Evolutionary conservation across 495 filamentous ascomycete genomes (phyloP).

Genomic region (Cladorrhinum samala): DNA sequence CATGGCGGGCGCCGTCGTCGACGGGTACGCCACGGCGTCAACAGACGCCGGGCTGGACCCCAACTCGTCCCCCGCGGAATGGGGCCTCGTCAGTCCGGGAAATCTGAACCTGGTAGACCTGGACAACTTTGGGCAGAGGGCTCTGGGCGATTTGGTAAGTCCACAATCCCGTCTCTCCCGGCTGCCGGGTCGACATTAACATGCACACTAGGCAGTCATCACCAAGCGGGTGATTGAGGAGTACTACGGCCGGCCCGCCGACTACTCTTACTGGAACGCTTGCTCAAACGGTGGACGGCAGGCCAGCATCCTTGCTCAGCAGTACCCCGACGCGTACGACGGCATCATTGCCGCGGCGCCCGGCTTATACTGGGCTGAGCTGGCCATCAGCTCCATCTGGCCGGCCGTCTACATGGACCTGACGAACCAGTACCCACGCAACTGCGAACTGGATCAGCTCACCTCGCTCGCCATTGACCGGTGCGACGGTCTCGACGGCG

Average conservation of each 20-base stretch:
- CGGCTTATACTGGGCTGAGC: conserved; percentile 28
- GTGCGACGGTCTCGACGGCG: conserved; percentile 36
- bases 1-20: conserved; percentile 25
- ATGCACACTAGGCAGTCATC: conserved; percentile 29
- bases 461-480: conserved; percentile 20
- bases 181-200: no score
- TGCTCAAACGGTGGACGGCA: conserved; percentile 42
- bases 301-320: conserved; percentile 38
- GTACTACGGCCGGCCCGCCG: conserved; percentile 31
- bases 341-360: conserved; percentile 36
- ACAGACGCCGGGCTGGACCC: conserved; percentile 36
- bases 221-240: conserved; percentile 24
- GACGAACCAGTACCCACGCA: conserved; percentile 15
- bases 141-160: conserved; percentile 25
- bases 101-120: conserved; percentile 38
- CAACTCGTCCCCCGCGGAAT: conserved; percentile 17
- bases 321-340: conserved; percentile 37
- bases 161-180: no score
- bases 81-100: conserved; percentile 36
- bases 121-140: conserved; percentile 31
- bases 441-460: conserved; percentile 32
- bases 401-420: conserved; percentile 35
- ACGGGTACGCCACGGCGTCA: conserved; percentile 34
- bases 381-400: conserved; percentile 17
- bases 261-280: conserved; percentile 41